phyloP scores from a whole-genome alignment of 768 basidiomycete species.

The Solioccasus polychromus region DNA sequence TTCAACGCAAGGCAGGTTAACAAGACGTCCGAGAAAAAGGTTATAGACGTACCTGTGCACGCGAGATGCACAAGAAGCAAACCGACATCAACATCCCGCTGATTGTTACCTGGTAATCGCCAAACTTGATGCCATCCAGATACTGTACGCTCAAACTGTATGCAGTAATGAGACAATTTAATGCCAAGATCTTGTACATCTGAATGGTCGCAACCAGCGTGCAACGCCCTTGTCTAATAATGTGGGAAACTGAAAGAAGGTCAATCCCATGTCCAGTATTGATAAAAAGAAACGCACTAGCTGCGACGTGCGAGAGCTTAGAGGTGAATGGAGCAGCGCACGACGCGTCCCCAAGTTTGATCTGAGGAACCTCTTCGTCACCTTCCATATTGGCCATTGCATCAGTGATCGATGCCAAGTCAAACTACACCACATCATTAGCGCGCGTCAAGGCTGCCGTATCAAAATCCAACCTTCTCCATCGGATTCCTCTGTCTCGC shows the following conservation, averaged over 20 bases:
- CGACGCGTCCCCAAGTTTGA: slow-evolving; percentile 98
- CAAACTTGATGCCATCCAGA: slow-evolving; percentile 98
- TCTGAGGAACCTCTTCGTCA: slow-evolving; percentile 93
- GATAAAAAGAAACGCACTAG: slow-evolving; percentile 57
- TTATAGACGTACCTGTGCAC: slow-evolving; percentile 70
- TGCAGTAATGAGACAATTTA: slow-evolving; percentile 98
- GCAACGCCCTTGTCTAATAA: slow-evolving; percentile 97
- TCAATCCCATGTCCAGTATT: neutral
- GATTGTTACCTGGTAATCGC: slow-evolving; percentile 97
- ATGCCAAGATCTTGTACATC: slow-evolving; percentile 99
- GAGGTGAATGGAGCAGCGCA: slow-evolving; percentile 99
- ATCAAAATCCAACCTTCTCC: slow-evolving; percentile 66
- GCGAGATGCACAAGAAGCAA: slow-evolving; percentile 97
- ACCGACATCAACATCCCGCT: slow-evolving; percentile 94
- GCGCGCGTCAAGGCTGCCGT: neutral
- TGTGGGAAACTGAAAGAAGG: slow-evolving; percentile 74
- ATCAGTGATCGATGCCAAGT: slow-evolving; percentile 74
- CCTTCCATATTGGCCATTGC: slow-evolving; percentile 91
- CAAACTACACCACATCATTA: slow-evolving; percentile 52
- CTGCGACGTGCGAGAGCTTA: slow-evolving; percentile 94
- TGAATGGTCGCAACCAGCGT: slow-evolving; percentile 98
- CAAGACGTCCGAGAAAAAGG: neutral
- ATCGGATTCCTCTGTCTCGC: slow-evolving; percentile 83
- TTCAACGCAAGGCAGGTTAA: slow-evolving; percentile 37
- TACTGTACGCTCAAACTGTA: slow-evolving; percentile 98